Evolutionary conservation across 495 filamentous ascomycete genomes (phyloP).

Genomic region (Trichoderma gamsii): DNA sequence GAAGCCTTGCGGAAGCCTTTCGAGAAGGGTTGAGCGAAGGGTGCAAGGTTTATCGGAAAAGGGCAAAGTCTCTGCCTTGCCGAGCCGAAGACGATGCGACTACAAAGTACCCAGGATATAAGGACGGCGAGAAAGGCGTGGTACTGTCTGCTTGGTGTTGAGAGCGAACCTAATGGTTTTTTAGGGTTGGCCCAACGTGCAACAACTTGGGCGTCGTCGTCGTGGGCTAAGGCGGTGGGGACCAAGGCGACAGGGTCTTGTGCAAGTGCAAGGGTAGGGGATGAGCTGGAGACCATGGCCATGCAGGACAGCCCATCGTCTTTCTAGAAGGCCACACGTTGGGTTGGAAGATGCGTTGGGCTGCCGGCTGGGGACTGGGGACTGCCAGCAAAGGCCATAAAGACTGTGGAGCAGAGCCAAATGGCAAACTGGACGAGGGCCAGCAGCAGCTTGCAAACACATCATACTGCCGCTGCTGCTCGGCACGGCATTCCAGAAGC

Average conservation of each 20-base stretch:
- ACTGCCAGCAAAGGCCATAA: constrained; percentile 1
- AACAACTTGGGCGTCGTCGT: constrained; percentile 10
- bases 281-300: background rate
- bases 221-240: constrained; percentile 8
- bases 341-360: constrained; percentile 10
- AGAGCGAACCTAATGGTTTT: constrained; percentile 12
- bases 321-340: constrained; percentile 10
- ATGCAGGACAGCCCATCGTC: constrained; percentile 10
- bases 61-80: background rate
- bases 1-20: constrained; percentile 8
- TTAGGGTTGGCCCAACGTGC: constrained; percentile 11
- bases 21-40: background rate
- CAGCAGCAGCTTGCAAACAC: constrained; percentile 7
- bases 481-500: constrained; percentile 12
- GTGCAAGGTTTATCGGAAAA: background rate
- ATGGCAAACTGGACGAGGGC: background rate
- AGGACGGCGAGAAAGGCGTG: constrained; percentile 7
- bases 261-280: constrained; percentile 10
- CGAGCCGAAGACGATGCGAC: background rate
- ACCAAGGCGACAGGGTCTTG: background rate
- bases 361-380: background rate
- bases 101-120: background rate
- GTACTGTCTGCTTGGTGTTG: constrained; percentile 5
- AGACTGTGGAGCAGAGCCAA: constrained; percentile 9
- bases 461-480: background rate